Conservation (phyloP, 805 yeast species). For the Candida sithepensis region DNA sequence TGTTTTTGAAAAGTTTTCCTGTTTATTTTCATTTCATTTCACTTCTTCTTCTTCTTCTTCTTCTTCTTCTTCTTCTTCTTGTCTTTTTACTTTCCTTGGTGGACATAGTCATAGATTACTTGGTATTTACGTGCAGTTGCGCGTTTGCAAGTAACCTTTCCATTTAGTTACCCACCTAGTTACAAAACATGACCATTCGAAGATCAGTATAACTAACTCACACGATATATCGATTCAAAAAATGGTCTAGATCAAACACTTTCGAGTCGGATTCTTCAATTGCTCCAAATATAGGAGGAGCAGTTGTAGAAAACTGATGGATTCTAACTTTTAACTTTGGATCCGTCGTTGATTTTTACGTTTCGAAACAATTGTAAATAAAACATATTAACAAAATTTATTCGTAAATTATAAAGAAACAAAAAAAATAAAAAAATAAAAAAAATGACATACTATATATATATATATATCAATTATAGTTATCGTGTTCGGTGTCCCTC, state of each 20-base stretch:
- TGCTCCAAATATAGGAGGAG: background rate
- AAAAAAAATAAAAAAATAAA: background rate
- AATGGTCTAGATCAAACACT: constrained; percentile 41
- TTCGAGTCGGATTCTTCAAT: background rate
- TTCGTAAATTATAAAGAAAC: constrained; percentile 7
- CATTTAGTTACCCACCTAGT: background rate
- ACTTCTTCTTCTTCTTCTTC: background rate
- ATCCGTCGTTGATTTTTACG: too few species aligned
- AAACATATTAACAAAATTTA: too few species aligned
- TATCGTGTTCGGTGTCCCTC: background rate
- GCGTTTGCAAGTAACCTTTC: background rate
- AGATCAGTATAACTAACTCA: constrained; percentile 38
- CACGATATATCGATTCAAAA: constrained; percentile 44
- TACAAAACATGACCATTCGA: constrained; percentile 40
- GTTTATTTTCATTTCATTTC: background rate
- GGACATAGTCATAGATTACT: background rate
- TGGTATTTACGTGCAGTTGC: background rate
- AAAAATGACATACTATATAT: background rate
- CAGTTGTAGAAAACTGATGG: background rate
- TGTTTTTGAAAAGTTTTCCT: background rate
- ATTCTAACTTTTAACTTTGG: too few species aligned
- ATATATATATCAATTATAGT: background rate
- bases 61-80: background rate
- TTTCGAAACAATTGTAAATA: too few species aligned
- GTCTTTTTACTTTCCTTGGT: background rate